phyloP scores from a whole-genome alignment of 2,329 filamentous ascomycete species.

The Penicillium sp. region DNA sequence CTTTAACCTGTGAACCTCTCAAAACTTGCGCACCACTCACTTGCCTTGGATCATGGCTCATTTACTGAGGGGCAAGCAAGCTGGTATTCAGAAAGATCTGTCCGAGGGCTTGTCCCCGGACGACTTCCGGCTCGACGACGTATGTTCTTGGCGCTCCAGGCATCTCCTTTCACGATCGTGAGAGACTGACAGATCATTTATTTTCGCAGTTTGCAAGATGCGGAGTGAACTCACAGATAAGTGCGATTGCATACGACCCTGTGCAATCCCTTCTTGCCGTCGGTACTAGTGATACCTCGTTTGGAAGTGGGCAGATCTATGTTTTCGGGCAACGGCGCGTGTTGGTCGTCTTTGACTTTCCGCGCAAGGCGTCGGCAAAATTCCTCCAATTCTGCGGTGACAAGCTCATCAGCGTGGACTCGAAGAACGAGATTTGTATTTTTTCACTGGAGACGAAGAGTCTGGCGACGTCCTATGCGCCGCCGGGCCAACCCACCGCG shows the following conservation, averaged over 20 bases:
- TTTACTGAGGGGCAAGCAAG: constrained; percentile 89
- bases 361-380: constrained; percentile 73
- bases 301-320: constrained; percentile 85
- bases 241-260: constrained; percentile 86
- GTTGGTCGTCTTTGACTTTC: constrained; percentile 71
- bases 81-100: constrained; percentile 88
- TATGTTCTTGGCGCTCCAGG: constrained; percentile 44
- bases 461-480: constrained; percentile 69
- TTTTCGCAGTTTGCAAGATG: constrained; percentile 65
- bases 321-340: constrained; percentile 83
- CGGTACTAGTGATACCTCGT: constrained; percentile 84
- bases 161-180: constrained; percentile 27
- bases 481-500: constrained; percentile 74
- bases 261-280: constrained; percentile 91
- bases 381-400: constrained; percentile 83
- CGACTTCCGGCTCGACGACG: constrained; percentile 81
- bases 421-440: constrained; percentile 80
- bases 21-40: constrained; percentile 12
- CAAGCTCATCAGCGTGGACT: constrained; percentile 81
- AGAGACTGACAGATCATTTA: constrained; percentile 17
- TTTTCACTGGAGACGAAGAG: constrained; percentile 76
- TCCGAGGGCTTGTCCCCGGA: constrained; percentile 78
- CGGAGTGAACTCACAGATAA: constrained; percentile 76
- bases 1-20: neutral
- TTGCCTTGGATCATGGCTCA: constrained; percentile 68